Evolutionary conservation across 169 alveolate genomes (phyloP).

Genomic region (Neospora caninum): DNA sequence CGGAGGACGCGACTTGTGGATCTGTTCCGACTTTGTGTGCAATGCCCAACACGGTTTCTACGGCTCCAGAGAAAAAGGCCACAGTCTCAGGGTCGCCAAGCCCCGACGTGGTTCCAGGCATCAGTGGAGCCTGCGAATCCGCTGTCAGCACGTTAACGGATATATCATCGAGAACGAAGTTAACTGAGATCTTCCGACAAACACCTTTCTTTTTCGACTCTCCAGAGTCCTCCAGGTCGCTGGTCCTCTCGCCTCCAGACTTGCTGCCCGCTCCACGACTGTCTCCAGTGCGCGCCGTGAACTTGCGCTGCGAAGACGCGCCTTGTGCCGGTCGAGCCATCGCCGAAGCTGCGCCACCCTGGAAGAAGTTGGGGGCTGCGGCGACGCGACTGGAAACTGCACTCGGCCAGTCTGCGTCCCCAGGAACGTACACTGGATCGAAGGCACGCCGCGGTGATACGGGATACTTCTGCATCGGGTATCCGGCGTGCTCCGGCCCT

Average conservation of each 20-base stretch:
- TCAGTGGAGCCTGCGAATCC: conserved; percentile 15
- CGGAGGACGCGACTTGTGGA: neutral
- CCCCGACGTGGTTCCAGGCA: neutral
- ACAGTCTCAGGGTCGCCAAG: neutral
- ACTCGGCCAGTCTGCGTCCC: neutral
- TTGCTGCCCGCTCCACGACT: too few species aligned
- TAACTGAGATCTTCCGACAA: neutral
- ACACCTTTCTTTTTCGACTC: neutral
- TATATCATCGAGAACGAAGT: conserved; percentile 48
- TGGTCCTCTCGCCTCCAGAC: too few species aligned
- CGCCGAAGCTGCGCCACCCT: too few species aligned
- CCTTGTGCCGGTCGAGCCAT: too few species aligned
- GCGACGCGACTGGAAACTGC: too few species aligned
- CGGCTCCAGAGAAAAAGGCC: neutral
- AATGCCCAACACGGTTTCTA: neutral
- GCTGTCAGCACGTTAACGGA: conserved; percentile 51
- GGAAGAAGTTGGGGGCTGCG: too few species aligned
- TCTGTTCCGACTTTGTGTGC: neutral
- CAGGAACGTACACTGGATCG: neutral
- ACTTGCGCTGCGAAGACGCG: too few species aligned
- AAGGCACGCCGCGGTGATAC: too few species aligned
- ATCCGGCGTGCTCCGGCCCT: too few species aligned
- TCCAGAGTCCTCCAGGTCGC: too few species aligned
- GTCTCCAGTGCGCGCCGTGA: too few species aligned
- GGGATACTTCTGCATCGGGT: too few species aligned